These are phyloP conservation scores for Hirsutella rhossiliensis DNA, from an alignment of 2,329 filamentous ascomycete species.

Conservation along the genomic window DNA sequence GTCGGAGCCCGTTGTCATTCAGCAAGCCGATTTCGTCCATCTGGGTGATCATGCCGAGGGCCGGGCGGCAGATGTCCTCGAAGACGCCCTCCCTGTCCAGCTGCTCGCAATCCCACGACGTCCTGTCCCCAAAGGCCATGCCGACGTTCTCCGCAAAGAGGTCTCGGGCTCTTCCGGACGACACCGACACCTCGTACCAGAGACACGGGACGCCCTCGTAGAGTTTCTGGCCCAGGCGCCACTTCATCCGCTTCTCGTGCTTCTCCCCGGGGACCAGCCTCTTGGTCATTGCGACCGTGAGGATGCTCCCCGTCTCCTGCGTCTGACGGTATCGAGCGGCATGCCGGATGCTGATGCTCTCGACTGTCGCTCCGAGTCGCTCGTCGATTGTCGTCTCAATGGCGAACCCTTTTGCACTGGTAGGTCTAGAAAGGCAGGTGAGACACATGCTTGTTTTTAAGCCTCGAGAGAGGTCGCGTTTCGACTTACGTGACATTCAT, in stretches of 20 bases:
- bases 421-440: constrained; percentile 4
- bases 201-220: constrained; percentile 1
- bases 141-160: constrained; percentile 12
- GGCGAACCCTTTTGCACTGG: constrained; percentile 5
- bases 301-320: constrained; percentile 5
- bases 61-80: constrained; percentile 14
- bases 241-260: constrained; percentile 1
- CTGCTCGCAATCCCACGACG: constrained; percentile 12
- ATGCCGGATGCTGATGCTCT: constrained; percentile 10
- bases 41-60: constrained; percentile 15
- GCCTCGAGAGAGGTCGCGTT: not conserved
- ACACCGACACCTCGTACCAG: constrained; percentile 17
- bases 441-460: not conserved
- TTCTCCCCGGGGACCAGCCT: constrained; percentile 3
- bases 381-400: constrained; percentile 7
- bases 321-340: constrained; percentile 9
- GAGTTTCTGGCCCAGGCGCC: not conserved
- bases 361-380: constrained; percentile 5
- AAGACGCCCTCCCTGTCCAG: constrained; percentile 11
- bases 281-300: constrained; percentile 13
- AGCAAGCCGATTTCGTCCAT: constrained; percentile 18
- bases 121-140: constrained; percentile 14
- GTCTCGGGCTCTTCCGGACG: constrained; percentile 9
- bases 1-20: constrained; percentile 13
- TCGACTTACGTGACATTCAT: constrained; percentile 13